A percentile compares a stretch with the other conserved stretches of the same genome.
Evolutionary conservation across 1,284 basidiomycete genomes (phyloP).

Genomic region (Sanguinoderma infundibulare): DNA sequence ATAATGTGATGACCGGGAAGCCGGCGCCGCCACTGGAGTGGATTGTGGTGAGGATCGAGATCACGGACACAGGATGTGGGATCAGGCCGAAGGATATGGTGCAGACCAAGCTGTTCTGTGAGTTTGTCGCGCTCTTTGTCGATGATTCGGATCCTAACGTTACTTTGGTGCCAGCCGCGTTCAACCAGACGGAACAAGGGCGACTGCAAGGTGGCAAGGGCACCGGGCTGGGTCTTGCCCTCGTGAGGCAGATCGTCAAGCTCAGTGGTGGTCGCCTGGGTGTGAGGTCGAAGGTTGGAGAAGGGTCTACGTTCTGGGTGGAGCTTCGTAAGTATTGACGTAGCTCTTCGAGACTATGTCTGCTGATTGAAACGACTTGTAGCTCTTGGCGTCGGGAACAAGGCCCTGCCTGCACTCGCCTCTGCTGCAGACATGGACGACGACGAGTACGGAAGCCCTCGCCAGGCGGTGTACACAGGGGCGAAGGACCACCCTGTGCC

Average conservation of each 20-base stretch:
- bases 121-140: constrained; percentile 40
- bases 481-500: constrained; percentile 2
- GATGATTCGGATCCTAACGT: background rate
- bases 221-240: constrained; percentile 85
- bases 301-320: constrained; percentile 81
- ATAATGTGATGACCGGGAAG: constrained; percentile 53
- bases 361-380: too few species aligned
- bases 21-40: constrained; percentile 46
- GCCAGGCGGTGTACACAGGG: constrained; percentile 19
- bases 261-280: constrained; percentile 82
- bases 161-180: constrained; percentile 51
- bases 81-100: constrained; percentile 75
- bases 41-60: constrained; percentile 81
- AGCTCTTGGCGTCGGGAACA: constrained; percentile 46
- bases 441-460: constrained; percentile 19
- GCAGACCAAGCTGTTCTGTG: constrained; percentile 78
- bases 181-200: constrained; percentile 82
- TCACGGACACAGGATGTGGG: constrained; percentile 82
- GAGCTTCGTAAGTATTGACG: constrained; percentile 68
- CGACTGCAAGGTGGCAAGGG: constrained; percentile 88
- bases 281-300: constrained; percentile 62
- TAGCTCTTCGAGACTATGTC: too few species aligned
- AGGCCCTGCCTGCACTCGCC: constrained; percentile 32
- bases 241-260: constrained; percentile 91
- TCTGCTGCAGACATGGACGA: constrained; percentile 19